These are phyloP conservation scores for Hyparrhenia diplandra DNA, from an alignment of 176 grass and related monocot genomes.

Conservation along the genomic window DNA sequence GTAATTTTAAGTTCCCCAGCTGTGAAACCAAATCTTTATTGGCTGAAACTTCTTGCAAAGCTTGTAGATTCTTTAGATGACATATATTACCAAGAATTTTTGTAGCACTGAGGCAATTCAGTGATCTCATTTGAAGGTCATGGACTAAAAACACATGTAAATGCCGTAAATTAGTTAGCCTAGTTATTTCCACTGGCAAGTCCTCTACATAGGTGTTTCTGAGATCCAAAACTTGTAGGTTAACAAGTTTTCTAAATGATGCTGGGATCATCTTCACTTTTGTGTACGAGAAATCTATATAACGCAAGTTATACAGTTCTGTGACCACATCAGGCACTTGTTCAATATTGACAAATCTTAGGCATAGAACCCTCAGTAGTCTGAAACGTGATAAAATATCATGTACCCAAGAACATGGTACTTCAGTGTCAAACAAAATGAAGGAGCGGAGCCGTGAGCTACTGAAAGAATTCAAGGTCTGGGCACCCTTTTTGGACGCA, in stretches of 20 bases:
- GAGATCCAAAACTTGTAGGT: constrained; percentile 43
- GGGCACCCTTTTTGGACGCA: background rate
- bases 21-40: constrained; percentile 30
- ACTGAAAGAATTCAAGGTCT: background rate
- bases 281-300: constrained; percentile 25
- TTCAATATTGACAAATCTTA: constrained; percentile 29
- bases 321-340: no score
- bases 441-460: constrained; percentile 20
- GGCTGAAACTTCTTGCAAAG: constrained; percentile 21
- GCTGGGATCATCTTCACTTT: constrained; percentile 34
- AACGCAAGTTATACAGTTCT: constrained; percentile 33
- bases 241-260: constrained; percentile 39
- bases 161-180: constrained; percentile 42
- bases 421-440: constrained; percentile 17
- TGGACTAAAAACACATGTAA: background rate
- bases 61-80: constrained; percentile 24
- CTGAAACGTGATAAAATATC: constrained; percentile 31
- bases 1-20: constrained; percentile 13
- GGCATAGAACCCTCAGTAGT: constrained; percentile 29
- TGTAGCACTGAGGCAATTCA: constrained; percentile 3
- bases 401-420: constrained; percentile 20
- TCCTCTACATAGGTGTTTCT: constrained; percentile 6
- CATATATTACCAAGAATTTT: constrained; percentile 19
- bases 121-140: constrained; percentile 26
- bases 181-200: constrained; percentile 35